Base-by-base conservation (phyloP, 495 filamentous ascomycete genomes). In the Pseudomonodictys pantanalensis region DNA sequence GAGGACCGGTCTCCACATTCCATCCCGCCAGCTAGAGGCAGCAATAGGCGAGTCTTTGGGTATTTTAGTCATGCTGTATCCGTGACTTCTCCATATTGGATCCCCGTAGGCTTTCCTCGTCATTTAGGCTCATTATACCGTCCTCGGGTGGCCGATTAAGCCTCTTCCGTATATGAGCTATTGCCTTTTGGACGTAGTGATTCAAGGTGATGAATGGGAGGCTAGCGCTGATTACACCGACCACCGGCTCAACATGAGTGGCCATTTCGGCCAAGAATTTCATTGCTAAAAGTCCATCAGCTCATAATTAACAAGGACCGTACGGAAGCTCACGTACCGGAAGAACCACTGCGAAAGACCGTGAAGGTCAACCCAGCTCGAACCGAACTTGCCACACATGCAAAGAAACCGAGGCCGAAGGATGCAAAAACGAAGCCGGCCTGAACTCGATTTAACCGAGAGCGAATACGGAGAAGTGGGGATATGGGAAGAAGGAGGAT, bases 161-260 rank as follows among this genome's bases (percentile, higher is more conserved):
- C 23, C 5, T 8, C 6, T 22, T 18, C 42, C 42, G 20, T 45
- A 45, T 20, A 6, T 24, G 42, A 22, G 42, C 23, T 18, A 45
- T 6, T 6, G 17, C 26, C 2, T 45, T 45, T 18, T 18, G 20
- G 17, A 45, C 23, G 20, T 23, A 45, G 42, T 45, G 20, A n/a
- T n/a, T n/a, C n/a, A n/a, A n/a, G 42, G 46, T 23, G 17, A 49
- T 23, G 24, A 49, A 49, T 11, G 46, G 46, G 8, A 49, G 46
- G 17, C 46, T 29, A 25, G 46, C 46, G 26, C 46, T 49, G 46
- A 49, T 49, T 5, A 49, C 32, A 32, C 24, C 46, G 25, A 49
- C 18, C 46, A 49, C 32, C 7, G 46, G 46, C 32, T 49, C 46
- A 22, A 28, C 46, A 28, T 28, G 32, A 8, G 26, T 49, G 10